phyloP scores from a whole-genome alignment of 768 basidiomycete genomes.

The Russula vinacea region DNA sequence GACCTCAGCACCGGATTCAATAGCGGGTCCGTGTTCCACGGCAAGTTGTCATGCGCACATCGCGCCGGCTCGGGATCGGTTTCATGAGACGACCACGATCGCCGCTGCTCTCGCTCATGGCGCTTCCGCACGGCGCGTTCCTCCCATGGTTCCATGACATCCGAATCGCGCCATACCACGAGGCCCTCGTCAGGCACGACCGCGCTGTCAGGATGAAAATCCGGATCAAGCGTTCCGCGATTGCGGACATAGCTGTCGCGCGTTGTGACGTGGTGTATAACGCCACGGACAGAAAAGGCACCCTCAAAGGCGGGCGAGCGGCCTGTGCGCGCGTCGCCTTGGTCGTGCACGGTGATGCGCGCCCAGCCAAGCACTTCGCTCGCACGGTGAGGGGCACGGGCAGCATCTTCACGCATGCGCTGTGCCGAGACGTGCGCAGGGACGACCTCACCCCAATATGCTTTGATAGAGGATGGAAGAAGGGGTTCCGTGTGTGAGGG shows the following conservation, averaged over 20 bases:
- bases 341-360: slow-evolving; percentile 68
- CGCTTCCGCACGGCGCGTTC: slow-evolving; percentile 39
- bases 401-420: slow-evolving; percentile 63
- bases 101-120: slow-evolving; percentile 13
- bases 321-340: slow-evolving; percentile 47
- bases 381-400: slow-evolving; percentile 48
- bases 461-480: slow-evolving; percentile 58
- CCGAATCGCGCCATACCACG: slow-evolving; percentile 74
- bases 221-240: slow-evolving; percentile 56
- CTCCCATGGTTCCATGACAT: slow-evolving; percentile 56
- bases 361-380: slow-evolving; percentile 66
- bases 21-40: slow-evolving; percentile 59
- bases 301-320: slow-evolving; percentile 67
- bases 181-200: slow-evolving; percentile 49
- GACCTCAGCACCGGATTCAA: slow-evolving; percentile 51
- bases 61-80: slow-evolving; percentile 33
- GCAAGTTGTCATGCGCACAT: slow-evolving; percentile 70
- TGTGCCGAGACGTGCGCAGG: slow-evolving; percentile 48
- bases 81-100: slow-evolving; percentile 7
- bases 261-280: slow-evolving; percentile 67
- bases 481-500: slow-evolving; percentile 57
- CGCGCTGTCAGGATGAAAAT: neutral
- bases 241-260: slow-evolving; percentile 66
- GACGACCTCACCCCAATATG: slow-evolving; percentile 76
- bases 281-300: slow-evolving; percentile 65